Evolutionary conservation across 129 eudicot species (phyloP).

Genomic region (Flaveria brownii): DNA sequence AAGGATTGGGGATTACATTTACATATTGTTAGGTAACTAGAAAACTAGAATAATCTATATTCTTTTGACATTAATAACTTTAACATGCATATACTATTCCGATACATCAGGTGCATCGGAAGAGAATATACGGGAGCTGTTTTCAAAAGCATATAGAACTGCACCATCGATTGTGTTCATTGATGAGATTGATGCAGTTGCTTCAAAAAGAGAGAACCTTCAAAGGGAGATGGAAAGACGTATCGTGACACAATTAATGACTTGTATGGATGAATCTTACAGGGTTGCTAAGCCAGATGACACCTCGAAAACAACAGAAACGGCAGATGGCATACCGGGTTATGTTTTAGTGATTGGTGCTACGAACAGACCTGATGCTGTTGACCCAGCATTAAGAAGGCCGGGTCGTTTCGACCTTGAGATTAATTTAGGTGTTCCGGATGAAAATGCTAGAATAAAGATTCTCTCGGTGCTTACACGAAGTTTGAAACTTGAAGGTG

Average conservation of each 20-base stretch:
- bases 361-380: constrained; percentile 92
- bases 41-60: not conserved
- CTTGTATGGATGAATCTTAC: constrained; percentile 90
- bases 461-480: constrained; percentile 69
- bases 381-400: constrained; percentile 90
- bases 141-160: constrained; percentile 83
- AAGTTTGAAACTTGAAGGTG: constrained; percentile 61
- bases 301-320: constrained; percentile 31
- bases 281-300: constrained; percentile 42
- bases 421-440: constrained; percentile 75
- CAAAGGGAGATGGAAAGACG: constrained; percentile 53
- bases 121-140: constrained; percentile 82
- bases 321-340: constrained; percentile 47
- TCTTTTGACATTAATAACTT: not conserved
- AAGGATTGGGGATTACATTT: not conserved
- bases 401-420: constrained; percentile 90
- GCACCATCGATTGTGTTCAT: constrained; percentile 95
- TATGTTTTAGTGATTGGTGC: constrained; percentile 89
- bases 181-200: constrained; percentile 95
- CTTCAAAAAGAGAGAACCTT: constrained; percentile 86
- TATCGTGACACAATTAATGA: constrained; percentile 81
- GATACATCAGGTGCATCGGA: constrained; percentile 82
- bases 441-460: constrained; percentile 76
- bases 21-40: not conserved
- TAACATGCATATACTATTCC: not conserved